Base-by-base conservation (phyloP, 225 moss, liverwort and hornwort species). In the Ulota crispa region DNA sequence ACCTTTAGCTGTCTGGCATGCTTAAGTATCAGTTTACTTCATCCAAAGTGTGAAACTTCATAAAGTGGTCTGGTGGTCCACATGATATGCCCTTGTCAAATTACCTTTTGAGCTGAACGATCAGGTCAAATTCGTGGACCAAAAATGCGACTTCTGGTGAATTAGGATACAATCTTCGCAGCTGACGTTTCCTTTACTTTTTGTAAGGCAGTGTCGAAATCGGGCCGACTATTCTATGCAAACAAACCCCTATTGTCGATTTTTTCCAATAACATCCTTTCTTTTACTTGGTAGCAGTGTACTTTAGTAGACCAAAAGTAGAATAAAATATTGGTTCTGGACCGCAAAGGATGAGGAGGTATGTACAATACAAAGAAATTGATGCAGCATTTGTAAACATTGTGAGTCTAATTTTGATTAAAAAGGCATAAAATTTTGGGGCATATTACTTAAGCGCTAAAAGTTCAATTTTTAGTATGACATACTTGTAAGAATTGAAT, bases 91-190 rank as follows among this genome's bases (percentile, higher is more conserved):
- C 12, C 27, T 78, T 69, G 43, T 75, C 45, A 28, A 34, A 27
- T 34, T 27, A 50, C 39, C 13, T 80, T 64, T 21, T 50, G 75
- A 67, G 75, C 67, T 81, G 68, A 75, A 75, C 31, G 26, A 83
- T 71, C 9, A 16, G 50, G 59, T 60, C 66, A 41, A 8, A 13
- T 31, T 60, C 4, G 52, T 71, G 76, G 47, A 52, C 63, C n/a
- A 9, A 43, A 37, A 54, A 45, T 68, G 42, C n/a, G 36, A 75
- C 79, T 70, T 68, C 55, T 12, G 28, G 9, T 37, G 56, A 28
- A 34, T 21, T 14, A 20, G 5, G 1, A 24, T 13, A 19, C 28
- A 64, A 42, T 27, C 15, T 60, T 41, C 4, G 9, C 26, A 5
- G 74, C 5, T 75, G 27, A 54, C 23, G 53, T 20, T 23, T 64